A percentile compares a stretch with the other conserved stretches of the same genome.
phyloP scores from a whole-genome alignment of 768 basidiomycete species.

The Baorangia bicolor region DNA sequence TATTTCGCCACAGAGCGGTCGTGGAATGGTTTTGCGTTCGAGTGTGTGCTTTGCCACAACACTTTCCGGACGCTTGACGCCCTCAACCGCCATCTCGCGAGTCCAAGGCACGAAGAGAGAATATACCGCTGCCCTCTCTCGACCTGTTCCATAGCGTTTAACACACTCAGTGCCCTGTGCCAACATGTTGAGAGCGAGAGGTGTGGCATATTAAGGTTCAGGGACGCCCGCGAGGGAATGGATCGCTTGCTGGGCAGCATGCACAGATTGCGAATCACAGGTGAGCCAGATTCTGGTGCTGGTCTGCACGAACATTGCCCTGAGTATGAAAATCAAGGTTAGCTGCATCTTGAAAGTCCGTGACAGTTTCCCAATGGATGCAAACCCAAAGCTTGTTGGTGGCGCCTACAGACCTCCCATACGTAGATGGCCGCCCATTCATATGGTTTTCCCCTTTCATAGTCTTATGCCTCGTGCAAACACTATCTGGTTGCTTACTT shows the following conservation, averaged over 20 bases:
- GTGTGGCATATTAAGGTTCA: slow-evolving; percentile 56
- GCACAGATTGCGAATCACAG: slow-evolving; percentile 11
- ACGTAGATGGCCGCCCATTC: slow-evolving; percentile 23
- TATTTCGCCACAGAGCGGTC: slow-evolving; percentile 38
- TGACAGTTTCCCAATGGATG: slow-evolving; percentile 13
- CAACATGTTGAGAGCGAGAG: slow-evolving; percentile 65
- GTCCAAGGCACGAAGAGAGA: slow-evolving; percentile 55
- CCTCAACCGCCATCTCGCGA: slow-evolving; percentile 64
- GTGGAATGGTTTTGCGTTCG: slow-evolving; percentile 47
- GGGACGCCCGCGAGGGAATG: slow-evolving; percentile 39
- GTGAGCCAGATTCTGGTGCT: slow-evolving; percentile 8
- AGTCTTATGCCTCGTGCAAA: slow-evolving; percentile 12
- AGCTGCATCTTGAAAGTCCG: slow-evolving; percentile 25
- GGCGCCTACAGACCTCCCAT: slow-evolving; percentile 11
- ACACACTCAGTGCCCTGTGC: slow-evolving; percentile 55
- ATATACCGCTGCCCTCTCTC: slow-evolving; percentile 54
- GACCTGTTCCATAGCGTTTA: slow-evolving; percentile 44
- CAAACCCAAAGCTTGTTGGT: slow-evolving; percentile 11
- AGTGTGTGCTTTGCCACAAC: slow-evolving; percentile 63
- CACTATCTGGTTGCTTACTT: slow-evolving; percentile 1
- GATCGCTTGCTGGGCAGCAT: slow-evolving; percentile 30
- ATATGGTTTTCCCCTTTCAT: slow-evolving; percentile 10
- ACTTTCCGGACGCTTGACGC: slow-evolving; percentile 38
- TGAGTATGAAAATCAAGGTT: slow-evolving; percentile 19
- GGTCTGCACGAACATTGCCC: not conserved